phyloP scores from a whole-genome alignment of 2,329 filamentous ascomycete species.

The Phoma sp. region DNA sequence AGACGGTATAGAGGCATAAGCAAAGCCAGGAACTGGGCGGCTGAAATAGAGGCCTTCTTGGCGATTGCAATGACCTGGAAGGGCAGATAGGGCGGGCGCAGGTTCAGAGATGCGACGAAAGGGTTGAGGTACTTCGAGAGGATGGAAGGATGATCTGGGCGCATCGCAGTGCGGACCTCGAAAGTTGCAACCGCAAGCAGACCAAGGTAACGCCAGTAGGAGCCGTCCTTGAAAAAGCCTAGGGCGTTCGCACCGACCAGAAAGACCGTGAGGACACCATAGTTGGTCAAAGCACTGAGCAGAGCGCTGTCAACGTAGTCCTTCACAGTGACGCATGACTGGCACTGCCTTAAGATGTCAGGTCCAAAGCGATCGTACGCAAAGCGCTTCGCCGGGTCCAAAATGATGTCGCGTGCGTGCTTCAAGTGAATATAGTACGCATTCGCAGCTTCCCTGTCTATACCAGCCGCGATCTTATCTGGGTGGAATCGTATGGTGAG shows the following conservation, averaged over 20 bases:
- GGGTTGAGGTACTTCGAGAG: conserved; percentile 57
- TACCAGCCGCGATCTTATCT: conserved; percentile 68
- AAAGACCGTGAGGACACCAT: conserved; percentile 36
- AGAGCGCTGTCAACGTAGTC: conserved; percentile 76
- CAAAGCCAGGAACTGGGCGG: conserved; percentile 51
- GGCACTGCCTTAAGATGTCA: conserved; percentile 60
- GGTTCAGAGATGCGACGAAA: conserved; percentile 47
- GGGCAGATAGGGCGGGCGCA: conserved; percentile 72
- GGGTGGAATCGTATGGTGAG: conserved; percentile 72
- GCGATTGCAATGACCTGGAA: conserved; percentile 82
- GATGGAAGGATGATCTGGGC: conserved; percentile 54
- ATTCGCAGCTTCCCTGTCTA: conserved; percentile 39
- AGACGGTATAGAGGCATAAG: conserved; percentile 44
- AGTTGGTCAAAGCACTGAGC: conserved; percentile 29
- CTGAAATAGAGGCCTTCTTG: conserved; percentile 75
- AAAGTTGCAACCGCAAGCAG: conserved; percentile 62
- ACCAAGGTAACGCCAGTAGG: conserved; percentile 57
- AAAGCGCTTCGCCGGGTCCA: conserved; percentile 76
- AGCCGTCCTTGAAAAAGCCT: conserved; percentile 42
- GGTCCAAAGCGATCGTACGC: conserved; percentile 85
- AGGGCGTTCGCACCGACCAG: conserved; percentile 44
- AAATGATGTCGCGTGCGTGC: conserved; percentile 83
- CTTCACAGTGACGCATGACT: conserved; percentile 68
- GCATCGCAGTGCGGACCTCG: conserved; percentile 64
- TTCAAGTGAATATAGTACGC: conserved; percentile 81